Evolutionary conservation across 169 alveolate species (phyloP).

Genomic region (Blepharisma undulans): DNA sequence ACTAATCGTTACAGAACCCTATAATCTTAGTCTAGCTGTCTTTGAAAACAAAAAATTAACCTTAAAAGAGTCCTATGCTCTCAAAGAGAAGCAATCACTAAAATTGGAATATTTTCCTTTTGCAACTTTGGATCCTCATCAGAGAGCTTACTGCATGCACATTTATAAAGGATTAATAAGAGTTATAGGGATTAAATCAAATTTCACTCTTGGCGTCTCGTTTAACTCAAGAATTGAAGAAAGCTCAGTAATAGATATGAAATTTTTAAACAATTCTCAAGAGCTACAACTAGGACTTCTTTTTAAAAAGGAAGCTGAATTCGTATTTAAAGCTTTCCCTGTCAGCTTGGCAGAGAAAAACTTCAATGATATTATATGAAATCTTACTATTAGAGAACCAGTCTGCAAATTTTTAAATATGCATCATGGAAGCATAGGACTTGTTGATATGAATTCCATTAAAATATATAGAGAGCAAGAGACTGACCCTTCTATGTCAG

Average conservation of each 20-base stretch:
- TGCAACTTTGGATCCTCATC: not conserved
- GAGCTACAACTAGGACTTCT: not conserved
- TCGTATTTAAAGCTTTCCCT: not conserved
- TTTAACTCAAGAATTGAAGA: not conserved
- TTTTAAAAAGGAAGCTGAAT: not conserved
- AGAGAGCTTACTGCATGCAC: not conserved
- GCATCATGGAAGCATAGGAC: not conserved
- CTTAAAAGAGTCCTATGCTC: not conserved
- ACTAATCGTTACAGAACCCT: not conserved
- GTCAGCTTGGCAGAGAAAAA: not conserved
- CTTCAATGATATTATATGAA: not conserved
- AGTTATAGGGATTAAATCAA: not conserved
- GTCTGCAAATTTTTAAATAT: not conserved
- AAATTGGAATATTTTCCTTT: not conserved
- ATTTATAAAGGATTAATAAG: not conserved
- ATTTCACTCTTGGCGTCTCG: not conserved
- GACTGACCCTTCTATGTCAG: not conserved
- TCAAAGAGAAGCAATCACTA: not conserved
- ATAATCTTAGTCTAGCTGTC: not conserved
- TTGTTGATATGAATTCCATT: not conserved
- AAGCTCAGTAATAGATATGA: not conserved
- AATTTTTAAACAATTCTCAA: not conserved
- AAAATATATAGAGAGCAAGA: not conserved
- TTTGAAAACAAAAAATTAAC: not conserved
- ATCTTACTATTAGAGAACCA: not conserved